phyloP scores from a whole-genome alignment of 2,329 filamentous ascomycete genomes.

The Pseudocercospora ulei region DNA sequence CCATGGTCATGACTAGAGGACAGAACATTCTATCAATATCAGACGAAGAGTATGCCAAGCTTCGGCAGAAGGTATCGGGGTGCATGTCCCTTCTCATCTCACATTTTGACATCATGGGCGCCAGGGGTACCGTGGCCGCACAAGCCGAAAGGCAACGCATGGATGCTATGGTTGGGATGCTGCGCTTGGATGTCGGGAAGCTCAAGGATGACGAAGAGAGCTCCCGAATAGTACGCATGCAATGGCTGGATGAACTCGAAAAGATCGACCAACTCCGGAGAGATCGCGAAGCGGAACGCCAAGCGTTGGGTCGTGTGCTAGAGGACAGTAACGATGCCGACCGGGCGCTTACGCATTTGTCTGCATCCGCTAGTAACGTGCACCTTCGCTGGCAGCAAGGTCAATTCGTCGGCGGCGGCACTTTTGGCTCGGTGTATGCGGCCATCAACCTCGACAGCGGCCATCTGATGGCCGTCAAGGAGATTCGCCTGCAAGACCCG shows the following conservation, averaged over 20 bases:
- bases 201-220: slow-evolving; percentile 78
- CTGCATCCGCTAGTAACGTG: slow-evolving; percentile 87
- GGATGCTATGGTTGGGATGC: slow-evolving; percentile 65
- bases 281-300: slow-evolving; percentile 71
- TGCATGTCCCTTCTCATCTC: slow-evolving; percentile 97
- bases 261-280: slow-evolving; percentile 69
- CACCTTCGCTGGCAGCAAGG: slow-evolving; percentile 97
- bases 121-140: slow-evolving; percentile 81
- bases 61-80: slow-evolving; percentile 81
- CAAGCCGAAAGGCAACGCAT: slow-evolving; percentile 85
- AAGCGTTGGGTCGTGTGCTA: slow-evolving; percentile 78
- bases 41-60: slow-evolving; percentile 71
- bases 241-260: slow-evolving; percentile 62
- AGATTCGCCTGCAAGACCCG: slow-evolving; percentile 92
- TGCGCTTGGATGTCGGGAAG: slow-evolving; percentile 66
- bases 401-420: slow-evolving; percentile 93
- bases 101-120: slow-evolving; percentile 98
- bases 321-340: slow-evolving; percentile 95
- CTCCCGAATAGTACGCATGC: slow-evolving; percentile 59
- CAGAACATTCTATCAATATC: slow-evolving; percentile 85
- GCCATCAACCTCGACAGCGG: slow-evolving; percentile 95
- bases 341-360: slow-evolving; percentile 84
- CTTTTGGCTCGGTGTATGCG: slow-evolving; percentile 93
- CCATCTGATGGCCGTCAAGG: slow-evolving; percentile 96
- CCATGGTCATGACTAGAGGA: slow-evolving; percentile 92